A percentile compares a stretch with the other conserved stretches of the same genome.
Evolutionary conservation across 2,329 filamentous ascomycete genomes (phyloP).

Genomic region (Beauveria sp.): DNA sequence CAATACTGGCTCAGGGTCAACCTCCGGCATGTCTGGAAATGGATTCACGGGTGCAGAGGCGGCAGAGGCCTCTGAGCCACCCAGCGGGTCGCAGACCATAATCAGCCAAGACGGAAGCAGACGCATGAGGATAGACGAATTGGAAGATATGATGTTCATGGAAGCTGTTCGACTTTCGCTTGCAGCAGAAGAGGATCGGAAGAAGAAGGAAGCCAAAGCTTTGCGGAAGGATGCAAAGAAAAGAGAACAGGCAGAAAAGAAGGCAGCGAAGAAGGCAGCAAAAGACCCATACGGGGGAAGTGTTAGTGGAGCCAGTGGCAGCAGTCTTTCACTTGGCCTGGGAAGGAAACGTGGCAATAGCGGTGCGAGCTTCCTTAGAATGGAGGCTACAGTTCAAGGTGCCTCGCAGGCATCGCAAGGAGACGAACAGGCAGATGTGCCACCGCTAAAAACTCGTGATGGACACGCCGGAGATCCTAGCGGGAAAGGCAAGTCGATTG

Average conservation of each 20-base stretch:
- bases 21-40: slow-evolving; percentile 20
- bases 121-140: slow-evolving; percentile 64
- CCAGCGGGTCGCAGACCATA: slow-evolving; percentile 16
- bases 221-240: slow-evolving; percentile 71
- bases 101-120: slow-evolving; percentile 21
- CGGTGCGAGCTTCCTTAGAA: slow-evolving; percentile 49
- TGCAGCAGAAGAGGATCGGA: slow-evolving; percentile 89
- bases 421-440: slow-evolving; percentile 15
- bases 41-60: slow-evolving; percentile 13
- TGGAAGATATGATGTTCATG: slow-evolving; percentile 98
- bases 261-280: slow-evolving; percentile 58
- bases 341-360: slow-evolving; percentile 54
- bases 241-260: slow-evolving; percentile 76
- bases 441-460: slow-evolving; percentile 18
- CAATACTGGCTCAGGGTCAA: slow-evolving; percentile 27
- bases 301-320: slow-evolving; percentile 46
- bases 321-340: slow-evolving; percentile 55
- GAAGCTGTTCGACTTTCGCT: slow-evolving; percentile 88
- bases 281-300: slow-evolving; percentile 29
- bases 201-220: slow-evolving; percentile 58
- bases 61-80: slow-evolving; percentile 19
- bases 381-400: slow-evolving; percentile 45
- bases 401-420: slow-evolving; percentile 26
- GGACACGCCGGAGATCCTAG: slow-evolving; percentile 21
- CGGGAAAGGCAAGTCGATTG: slow-evolving; percentile 64